phyloP scores from a whole-genome alignment of 1,284 basidiomycete genomes.

The Lignosus rhinocerotis region DNA sequence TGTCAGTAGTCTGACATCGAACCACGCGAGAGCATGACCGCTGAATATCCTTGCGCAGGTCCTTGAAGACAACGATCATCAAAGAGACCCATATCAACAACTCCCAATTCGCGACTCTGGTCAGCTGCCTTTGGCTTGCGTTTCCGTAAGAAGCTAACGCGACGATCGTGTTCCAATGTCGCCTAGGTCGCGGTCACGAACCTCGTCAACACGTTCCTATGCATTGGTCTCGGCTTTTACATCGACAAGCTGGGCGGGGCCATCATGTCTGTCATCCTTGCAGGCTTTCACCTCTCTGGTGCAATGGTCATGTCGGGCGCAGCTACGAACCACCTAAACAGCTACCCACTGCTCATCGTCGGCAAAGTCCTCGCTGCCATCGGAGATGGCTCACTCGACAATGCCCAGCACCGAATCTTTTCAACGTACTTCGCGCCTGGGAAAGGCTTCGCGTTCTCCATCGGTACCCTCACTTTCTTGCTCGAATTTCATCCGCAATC shows the following conservation, averaged over 20 bases:
- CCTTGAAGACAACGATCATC: conserved; percentile 47
- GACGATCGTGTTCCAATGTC: background rate
- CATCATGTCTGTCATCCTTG: conserved; percentile 39
- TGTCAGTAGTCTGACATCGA: conserved; percentile 28
- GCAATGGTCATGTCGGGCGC: conserved; percentile 42
- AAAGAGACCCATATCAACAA: conserved; percentile 46
- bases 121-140: conserved; percentile 1
- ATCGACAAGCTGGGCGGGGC: conserved; percentile 48
- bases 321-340: conserved; percentile 42
- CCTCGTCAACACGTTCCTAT: conserved; percentile 47
- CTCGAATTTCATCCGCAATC: conserved; percentile 1
- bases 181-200: conserved; percentile 42
- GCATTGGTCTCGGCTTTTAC: conserved; percentile 42
- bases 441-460: conserved; percentile 43
- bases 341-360: conserved; percentile 42
- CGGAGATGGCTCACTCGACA: conserved; percentile 46
- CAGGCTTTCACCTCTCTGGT: conserved; percentile 37
- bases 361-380: conserved; percentile 47
- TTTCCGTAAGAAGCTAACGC: background rate
- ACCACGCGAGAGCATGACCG: background rate
- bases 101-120: conserved; percentile 46
- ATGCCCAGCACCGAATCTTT: conserved; percentile 48
- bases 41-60: conserved; percentile 20
- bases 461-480: conserved; percentile 30
- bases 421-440: conserved; percentile 48